Evolutionary conservation across 2,329 filamentous ascomycete genomes (phyloP).

Genomic region (Penicillium sp.): DNA sequence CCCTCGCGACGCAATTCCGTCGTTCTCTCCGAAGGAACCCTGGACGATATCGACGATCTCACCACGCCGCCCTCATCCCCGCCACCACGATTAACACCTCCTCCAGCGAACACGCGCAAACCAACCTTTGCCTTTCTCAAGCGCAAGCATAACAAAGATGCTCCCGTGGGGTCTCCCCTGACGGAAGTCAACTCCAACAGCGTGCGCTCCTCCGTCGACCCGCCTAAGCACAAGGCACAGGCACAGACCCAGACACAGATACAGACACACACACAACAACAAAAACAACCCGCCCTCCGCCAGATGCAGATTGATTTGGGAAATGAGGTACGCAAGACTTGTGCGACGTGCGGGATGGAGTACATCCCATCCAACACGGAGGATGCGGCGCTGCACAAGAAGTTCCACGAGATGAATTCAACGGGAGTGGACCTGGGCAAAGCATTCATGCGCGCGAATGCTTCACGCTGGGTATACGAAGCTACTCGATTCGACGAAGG

Average conservation of each 20-base stretch:
- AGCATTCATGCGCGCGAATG: constrained; percentile 58
- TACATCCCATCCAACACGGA: constrained; percentile 66
- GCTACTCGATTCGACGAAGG: constrained; percentile 53
- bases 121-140: constrained; percentile 57
- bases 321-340: constrained; percentile 59
- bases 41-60: constrained; percentile 45
- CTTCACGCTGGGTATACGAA: constrained; percentile 57
- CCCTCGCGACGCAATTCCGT: constrained; percentile 53
- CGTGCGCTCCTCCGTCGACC: constrained; percentile 44
- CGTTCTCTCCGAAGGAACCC: constrained; percentile 47
- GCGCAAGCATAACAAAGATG: constrained; percentile 44
- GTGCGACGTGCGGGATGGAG: constrained; percentile 67
- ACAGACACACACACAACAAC: too few species aligned
- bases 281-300: constrained; percentile 47
- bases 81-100: constrained; percentile 50
- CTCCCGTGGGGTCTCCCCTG: constrained; percentile 38
- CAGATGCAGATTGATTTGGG: constrained; percentile 68
- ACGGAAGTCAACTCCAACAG: constrained; percentile 53
- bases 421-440: constrained; percentile 66
- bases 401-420: constrained; percentile 65
- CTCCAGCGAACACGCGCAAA: constrained; percentile 49
- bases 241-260: too few species aligned
- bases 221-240: constrained; percentile 40
- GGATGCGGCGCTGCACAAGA: constrained; percentile 65
- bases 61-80: constrained; percentile 59